phyloP scores from a whole-genome alignment of 345 rosid species.

The Salix exigua region DNA sequence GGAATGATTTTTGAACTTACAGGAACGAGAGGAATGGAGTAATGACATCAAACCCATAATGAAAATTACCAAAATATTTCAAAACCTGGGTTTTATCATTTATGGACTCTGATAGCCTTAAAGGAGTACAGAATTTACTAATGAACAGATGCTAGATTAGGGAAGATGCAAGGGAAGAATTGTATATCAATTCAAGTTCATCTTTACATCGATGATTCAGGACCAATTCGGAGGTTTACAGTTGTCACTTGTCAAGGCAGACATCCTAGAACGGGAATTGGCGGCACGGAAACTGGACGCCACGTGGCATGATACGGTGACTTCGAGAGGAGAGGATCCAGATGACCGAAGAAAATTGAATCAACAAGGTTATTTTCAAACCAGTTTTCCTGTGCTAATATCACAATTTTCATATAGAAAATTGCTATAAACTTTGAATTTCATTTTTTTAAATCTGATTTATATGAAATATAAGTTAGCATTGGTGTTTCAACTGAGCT shows the following conservation, averaged over 20 bases:
- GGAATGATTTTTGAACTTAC: not conserved
- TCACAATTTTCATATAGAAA: too few relatives aligned
- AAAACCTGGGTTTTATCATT: not conserved
- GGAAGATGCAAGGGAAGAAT: not conserved
- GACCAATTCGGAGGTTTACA: not conserved
- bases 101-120: not conserved
- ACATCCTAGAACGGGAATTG: not conserved
- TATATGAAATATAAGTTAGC: too few relatives aligned
- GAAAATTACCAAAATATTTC: conserved; percentile 2
- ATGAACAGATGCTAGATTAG: not conserved
- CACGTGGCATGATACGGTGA: not conserved
- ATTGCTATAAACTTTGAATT: too few relatives aligned
- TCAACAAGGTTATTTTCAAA: too few relatives aligned
- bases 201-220: not conserved
- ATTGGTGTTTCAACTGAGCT: too few relatives aligned
- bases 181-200: not conserved
- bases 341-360: too few relatives aligned
- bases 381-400: too few relatives aligned
- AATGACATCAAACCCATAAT: conserved; percentile 18
- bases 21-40: conserved; percentile 22
- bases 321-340: too few relatives aligned
- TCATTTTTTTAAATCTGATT: too few relatives aligned
- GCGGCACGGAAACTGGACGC: not conserved
- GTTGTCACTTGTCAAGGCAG: not conserved
- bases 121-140: not conserved